A percentile compares a stretch with the other conserved stretches of the same genome.
Conservation (phyloP, 2,329 filamentous ascomycete genomes). For the Diplodia seriata region DNA sequence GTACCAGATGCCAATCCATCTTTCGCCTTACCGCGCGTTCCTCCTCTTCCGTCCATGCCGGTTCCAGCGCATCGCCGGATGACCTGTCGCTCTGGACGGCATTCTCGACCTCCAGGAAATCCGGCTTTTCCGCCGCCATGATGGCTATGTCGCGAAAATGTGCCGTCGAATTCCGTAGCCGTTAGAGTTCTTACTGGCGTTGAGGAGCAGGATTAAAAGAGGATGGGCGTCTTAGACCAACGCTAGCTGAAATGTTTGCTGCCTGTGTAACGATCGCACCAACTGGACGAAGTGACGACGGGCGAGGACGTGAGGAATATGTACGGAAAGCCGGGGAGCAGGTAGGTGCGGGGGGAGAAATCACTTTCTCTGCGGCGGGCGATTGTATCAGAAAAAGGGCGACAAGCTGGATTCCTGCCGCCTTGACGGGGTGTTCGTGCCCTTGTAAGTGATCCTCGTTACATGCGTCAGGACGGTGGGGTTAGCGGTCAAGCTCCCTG, state of each 20-base stretch:
- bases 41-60: conserved; percentile 60
- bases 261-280: conserved; percentile 4
- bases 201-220: neutral
- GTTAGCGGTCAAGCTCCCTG: conserved; percentile 1
- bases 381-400: neutral
- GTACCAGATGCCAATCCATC: conserved; percentile 61
- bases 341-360: conserved; percentile 1
- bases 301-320: conserved; percentile 7
- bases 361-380: neutral
- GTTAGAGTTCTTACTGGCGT: neutral
- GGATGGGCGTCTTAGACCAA: neutral
- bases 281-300: neutral
- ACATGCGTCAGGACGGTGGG: neutral
- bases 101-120: conserved; percentile 11
- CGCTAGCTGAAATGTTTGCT: neutral
- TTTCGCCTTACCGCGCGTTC: conserved; percentile 59
- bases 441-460: neutral
- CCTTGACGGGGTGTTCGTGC: neutral
- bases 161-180: neutral
- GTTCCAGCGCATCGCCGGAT: conserved; percentile 38
- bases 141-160: neutral
- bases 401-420: neutral
- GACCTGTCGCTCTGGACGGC: conserved; percentile 15
- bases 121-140: conserved; percentile 6
- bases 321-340: neutral